Percentiles rank a stretch among this genome's conserved stretches.
Evolutionary conservation across 2,329 filamentous ascomycete genomes (phyloP).

Genomic region (Aspergillus pseudoterreus): DNA sequence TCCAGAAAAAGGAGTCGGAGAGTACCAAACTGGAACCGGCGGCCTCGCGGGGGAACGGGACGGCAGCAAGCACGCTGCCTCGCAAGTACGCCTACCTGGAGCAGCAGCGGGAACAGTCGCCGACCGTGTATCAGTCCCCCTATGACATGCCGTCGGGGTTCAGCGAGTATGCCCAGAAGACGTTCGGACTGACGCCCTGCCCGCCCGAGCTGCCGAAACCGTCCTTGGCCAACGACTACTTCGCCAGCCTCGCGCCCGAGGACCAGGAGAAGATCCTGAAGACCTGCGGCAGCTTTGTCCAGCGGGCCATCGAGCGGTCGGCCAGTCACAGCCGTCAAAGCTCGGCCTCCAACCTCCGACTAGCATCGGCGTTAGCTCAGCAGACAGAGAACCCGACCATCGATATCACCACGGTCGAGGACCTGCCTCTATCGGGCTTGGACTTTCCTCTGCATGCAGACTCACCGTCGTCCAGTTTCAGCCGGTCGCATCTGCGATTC

Average conservation of each 20-base stretch:
- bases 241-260: slow-evolving; percentile 36
- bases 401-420: slow-evolving; percentile 40
- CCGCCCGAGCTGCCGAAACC: slow-evolving; percentile 32
- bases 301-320: slow-evolving; percentile 36
- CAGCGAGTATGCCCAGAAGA: slow-evolving; percentile 39
- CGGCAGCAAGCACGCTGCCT: slow-evolving; percentile 29
- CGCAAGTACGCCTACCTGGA: slow-evolving; percentile 40
- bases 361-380: slow-evolving; percentile 37
- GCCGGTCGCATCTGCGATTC: slow-evolving; percentile 39
- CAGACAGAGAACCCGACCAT: slow-evolving; percentile 40
- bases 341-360: slow-evolving; percentile 35
- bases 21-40: slow-evolving; percentile 30
- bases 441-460: slow-evolving; percentile 39
- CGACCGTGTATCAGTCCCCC: slow-evolving; percentile 41
- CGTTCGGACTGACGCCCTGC: slow-evolving; percentile 34
- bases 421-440: slow-evolving; percentile 33
- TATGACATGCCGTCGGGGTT: slow-evolving; percentile 43
- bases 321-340: slow-evolving; percentile 36
- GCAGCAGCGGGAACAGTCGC: slow-evolving; percentile 33
- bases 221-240: slow-evolving; percentile 42
- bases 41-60: slow-evolving; percentile 22
- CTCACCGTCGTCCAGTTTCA: slow-evolving; percentile 42
- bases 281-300: slow-evolving; percentile 40
- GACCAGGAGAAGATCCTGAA: slow-evolving; percentile 43
- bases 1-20: slow-evolving; percentile 37